Evolutionary conservation across 306 rosid genomes (phyloP), one percentile per base, ranked within the genome.

Genomic region (Medicago ruthenica): DNA sequence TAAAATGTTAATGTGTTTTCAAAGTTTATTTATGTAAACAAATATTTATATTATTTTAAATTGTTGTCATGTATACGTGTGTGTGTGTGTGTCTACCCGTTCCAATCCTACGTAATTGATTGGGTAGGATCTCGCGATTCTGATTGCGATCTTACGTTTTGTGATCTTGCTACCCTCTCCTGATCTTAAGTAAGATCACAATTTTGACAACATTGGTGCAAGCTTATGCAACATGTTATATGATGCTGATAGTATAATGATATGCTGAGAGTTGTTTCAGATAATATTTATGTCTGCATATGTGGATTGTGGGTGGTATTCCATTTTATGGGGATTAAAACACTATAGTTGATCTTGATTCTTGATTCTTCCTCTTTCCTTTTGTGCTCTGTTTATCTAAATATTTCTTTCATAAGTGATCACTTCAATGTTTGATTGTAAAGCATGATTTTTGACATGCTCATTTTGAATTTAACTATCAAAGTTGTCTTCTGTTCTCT

Each of bases 301-400:
- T 6, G 57, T 45, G 62, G 42, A 27, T 27, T 27, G 31, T 27
- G 4, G 31, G 66, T 8, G 13, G 7, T 72, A 53, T 8, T 15
- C 67, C 64, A 24, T 48, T 71, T 45, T 72, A 55, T 55, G 71
- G 17, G 57, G 36, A 54, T 11, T 74, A 12, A 62, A 68, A 48
- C 59, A 58, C 51, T 60, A 13, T 67, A 17, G 61, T 41, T 42
- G 60, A 64, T 79, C 47, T 34, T 66, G 55, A 57, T 77, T 79
- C 47, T 34, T 66, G 55, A 57, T 77, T 34, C 31, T 44, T 34
- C 22, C 68, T 53, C 39, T 64, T 54, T 71, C 42, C 59, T 70
- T 69, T 64, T 39, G 44, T 42, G 22, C 16, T 51, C 8, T 18
- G 64, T 73, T 47, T 62, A 20, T 74, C 21, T 42, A 51, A 5